A percentile compares a stretch with the other conserved stretches of the same genome.
Conservation (phyloP, 257 asterid species). For the Solanum chiquidenum region DNA sequence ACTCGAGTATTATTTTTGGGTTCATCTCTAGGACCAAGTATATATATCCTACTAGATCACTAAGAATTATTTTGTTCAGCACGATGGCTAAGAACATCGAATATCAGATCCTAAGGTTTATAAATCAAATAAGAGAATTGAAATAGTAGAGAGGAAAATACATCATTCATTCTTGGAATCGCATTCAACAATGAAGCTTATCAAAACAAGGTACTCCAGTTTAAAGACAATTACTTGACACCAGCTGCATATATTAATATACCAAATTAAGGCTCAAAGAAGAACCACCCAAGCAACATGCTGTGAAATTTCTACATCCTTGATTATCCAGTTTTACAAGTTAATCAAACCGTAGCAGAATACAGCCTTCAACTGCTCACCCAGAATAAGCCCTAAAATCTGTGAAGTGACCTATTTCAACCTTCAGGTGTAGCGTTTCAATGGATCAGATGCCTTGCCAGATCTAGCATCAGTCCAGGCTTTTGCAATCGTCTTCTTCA, state of each 20-base stretch:
- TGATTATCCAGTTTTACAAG: neutral
- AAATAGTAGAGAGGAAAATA: neutral
- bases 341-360: neutral
- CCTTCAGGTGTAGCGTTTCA: conserved; percentile 29
- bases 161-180: neutral
- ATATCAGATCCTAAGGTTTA: neutral
- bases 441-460: conserved; percentile 61
- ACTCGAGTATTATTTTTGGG: no score
- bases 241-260: neutral
- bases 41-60: neutral
- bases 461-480: conserved; percentile 89
- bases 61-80: neutral
- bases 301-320: neutral
- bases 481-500: conserved; percentile 77
- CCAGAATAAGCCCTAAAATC: neutral
- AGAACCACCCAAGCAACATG: neutral
- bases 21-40: neutral
- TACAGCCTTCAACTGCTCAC: neutral
- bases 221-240: neutral
- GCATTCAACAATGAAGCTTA: neutral
- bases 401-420: neutral
- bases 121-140: neutral
- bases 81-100: neutral
- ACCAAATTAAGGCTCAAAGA: neutral
- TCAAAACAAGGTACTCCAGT: neutral